phyloP scores from a whole-genome alignment of 2,329 filamentous ascomycete genomes.

The Aspergillus niger region DNA sequence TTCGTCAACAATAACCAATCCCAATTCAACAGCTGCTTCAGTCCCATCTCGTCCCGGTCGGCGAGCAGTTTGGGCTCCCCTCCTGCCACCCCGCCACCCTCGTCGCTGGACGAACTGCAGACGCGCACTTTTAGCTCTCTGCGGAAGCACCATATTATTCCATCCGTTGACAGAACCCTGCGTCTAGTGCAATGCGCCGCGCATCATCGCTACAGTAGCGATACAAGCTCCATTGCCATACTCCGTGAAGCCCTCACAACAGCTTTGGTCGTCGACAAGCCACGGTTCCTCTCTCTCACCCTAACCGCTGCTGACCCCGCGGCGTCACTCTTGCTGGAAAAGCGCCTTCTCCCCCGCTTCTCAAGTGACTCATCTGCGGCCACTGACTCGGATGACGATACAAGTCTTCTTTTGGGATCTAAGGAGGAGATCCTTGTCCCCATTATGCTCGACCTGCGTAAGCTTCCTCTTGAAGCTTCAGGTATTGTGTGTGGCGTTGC shows the following conservation, averaged over 20 bases:
- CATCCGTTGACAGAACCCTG: conserved; percentile 68
- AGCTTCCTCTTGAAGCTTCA: conserved; percentile 81
- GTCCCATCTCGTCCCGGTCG: conserved; percentile 34
- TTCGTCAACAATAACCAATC: conserved; percentile 62
- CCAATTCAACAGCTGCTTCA: conserved; percentile 44
- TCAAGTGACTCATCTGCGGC: conserved; percentile 56
- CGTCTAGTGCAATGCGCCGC: conserved; percentile 82
- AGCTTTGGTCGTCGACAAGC: conserved; percentile 40
- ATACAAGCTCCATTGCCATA: conserved; percentile 40
- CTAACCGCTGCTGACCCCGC: conserved; percentile 48
- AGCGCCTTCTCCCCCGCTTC: conserved; percentile 63
- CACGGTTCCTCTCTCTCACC: conserved; percentile 54
- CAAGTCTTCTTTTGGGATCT: conserved; percentile 74
- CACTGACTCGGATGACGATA: conserved; percentile 45
- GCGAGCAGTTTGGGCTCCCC: conserved; percentile 32
- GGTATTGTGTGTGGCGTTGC: conserved; percentile 95
- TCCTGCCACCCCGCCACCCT: conserved; percentile 73
- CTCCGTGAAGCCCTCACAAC: conserved; percentile 43
- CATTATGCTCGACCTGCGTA: conserved; percentile 82
- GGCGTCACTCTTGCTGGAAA: conserved; percentile 49
- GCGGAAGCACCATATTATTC: conserved; percentile 72
- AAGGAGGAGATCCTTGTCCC: conserved; percentile 72
- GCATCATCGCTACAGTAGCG: conserved; percentile 47
- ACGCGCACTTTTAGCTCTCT: conserved; percentile 80
- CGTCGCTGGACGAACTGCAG: conserved; percentile 77